Evolutionary conservation across 1,139 yeast genomes (phyloP), one percentile per base, ranked within the genome.

Genomic region (Debaryomycetaceae sp.): DNA sequence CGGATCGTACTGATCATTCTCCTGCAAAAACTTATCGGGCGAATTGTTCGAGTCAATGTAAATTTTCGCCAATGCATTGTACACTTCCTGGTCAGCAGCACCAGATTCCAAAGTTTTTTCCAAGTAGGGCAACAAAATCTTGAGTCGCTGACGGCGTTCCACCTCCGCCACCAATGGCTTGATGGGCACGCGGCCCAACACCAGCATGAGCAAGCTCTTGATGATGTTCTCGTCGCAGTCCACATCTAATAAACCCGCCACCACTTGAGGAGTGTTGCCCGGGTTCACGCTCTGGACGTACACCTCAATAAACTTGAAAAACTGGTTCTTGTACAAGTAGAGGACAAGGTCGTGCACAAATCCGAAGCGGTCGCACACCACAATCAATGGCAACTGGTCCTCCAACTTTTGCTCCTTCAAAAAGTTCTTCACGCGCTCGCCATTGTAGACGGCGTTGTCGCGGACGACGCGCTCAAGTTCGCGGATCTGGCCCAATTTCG

Each of bases 211-310:
- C 49, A 90, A 67, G 31, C 73, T 71, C 61, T 85, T 81, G 52
- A 92, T 85, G 41, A 86, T 80, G 32, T 62, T 59, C 56, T 92
- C 98, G 43, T 90, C 98, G 60, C 97, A 86, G 56, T 90, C 98
- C 44, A 90, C 97, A 54, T 90, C 99, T 44, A 90, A 66, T 49
- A 90, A 69, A 27, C 94, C 98, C 37, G 96, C 98, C 51, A 90
- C 71, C 38, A 92, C 98, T 58, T 87, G 95, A 13, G 98, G 95
- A 16, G 98, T 85, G 51, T 83, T 82, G 4, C 90, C 65, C 28
- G 98, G 95, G 57, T 90, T 92, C 30, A 90, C 97, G 49, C 86
- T 92, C 62, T 90, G 97, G 32, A 92, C 98, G 47, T 90, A 90
- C 30, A 90, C 95, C 59, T 90, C 97, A 56, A 90, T 90, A 44